These are phyloP conservation scores for Phytopythium ostracodes DNA, from an alignment of 352 stramenopile species.

Conservation along the genomic window DNA sequence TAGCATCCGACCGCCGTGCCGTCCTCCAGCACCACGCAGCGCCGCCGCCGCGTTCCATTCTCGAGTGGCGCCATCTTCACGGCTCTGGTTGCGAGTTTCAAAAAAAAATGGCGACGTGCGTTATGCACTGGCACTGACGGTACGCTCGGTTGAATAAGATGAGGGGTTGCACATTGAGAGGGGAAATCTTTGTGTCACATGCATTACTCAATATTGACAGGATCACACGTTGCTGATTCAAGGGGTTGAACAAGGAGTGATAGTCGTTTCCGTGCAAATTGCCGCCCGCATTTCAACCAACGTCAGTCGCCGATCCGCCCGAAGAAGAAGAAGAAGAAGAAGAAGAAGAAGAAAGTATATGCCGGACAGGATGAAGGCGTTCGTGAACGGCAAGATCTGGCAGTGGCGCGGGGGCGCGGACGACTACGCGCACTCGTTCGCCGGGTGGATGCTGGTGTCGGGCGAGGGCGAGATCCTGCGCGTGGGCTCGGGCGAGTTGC, in stretches of 20 bases:
- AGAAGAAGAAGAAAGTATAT: slow-evolving; percentile 11
- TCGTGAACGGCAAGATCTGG: slow-evolving; percentile 73
- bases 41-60: slow-evolving; percentile 13
- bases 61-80: background rate
- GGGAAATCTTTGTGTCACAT: too few species aligned
- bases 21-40: slow-evolving; percentile 49
- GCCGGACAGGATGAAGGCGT: slow-evolving; percentile 29
- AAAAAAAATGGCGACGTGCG: background rate
- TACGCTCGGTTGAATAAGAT: too few species aligned
- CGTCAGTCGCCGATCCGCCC: background rate
- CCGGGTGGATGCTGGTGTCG: slow-evolving; percentile 58
- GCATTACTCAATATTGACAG: too few species aligned
- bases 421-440: slow-evolving; percentile 15
- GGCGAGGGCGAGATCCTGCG: slow-evolving; percentile 36
- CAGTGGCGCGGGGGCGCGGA: slow-evolving; percentile 30
- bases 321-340: slow-evolving; percentile 18
- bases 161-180: background rate
- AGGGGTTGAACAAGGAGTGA: background rate
- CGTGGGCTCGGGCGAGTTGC: slow-evolving; percentile 22
- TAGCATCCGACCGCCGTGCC: slow-evolving; percentile 47
- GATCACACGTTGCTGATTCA: background rate
- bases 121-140: too few species aligned
- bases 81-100: background rate
- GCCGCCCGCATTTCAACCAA: background rate
- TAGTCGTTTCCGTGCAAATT: background rate